A percentile compares a stretch with the other conserved stretches of the same genome.
phyloP scores from a whole-genome alignment of 345 rosid species.

The Euphorbia peplus region DNA sequence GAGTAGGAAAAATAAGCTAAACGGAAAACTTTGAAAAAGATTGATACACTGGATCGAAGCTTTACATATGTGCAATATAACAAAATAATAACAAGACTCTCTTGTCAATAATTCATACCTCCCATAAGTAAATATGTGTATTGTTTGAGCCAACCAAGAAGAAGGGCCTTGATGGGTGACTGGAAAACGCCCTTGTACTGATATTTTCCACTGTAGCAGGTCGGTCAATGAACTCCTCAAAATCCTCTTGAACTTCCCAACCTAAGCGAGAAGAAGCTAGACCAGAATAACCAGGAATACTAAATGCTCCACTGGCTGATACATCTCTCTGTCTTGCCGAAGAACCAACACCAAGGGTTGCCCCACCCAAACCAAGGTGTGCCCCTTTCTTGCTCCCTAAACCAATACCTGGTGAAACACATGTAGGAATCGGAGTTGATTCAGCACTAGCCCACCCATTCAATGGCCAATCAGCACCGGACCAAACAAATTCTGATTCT shows the following conservation, averaged over 20 bases:
- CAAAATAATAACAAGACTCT: background rate
- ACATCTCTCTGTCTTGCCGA: slow-evolving; percentile 48
- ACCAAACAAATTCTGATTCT: slow-evolving; percentile 58
- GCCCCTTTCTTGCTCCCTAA: slow-evolving; percentile 69
- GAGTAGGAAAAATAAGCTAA: background rate
- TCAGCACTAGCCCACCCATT: slow-evolving; percentile 85
- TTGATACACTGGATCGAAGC: background rate
- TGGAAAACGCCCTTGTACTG: slow-evolving; percentile 72
- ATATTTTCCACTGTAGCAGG: slow-evolving; percentile 69
- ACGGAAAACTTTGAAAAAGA: background rate
- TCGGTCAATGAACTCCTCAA: slow-evolving; percentile 65
- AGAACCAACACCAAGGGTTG: slow-evolving; percentile 54
- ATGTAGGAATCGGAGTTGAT: slow-evolving; percentile 69
- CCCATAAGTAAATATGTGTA: slow-evolving; percentile 87
- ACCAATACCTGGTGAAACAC: slow-evolving; percentile 68
- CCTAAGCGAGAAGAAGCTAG: slow-evolving; percentile 69
- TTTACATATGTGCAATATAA: background rate
- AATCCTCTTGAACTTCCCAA: slow-evolving; percentile 73
- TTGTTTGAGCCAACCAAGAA: slow-evolving; percentile 94
- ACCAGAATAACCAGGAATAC: slow-evolving; percentile 61
- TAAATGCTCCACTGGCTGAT: slow-evolving; percentile 54
- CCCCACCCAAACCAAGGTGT: slow-evolving; percentile 75
- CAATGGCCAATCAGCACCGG: slow-evolving; percentile 83
- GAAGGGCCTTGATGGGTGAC: slow-evolving; percentile 86
- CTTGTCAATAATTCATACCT: slow-evolving; percentile 48